A percentile compares a stretch with the other conserved stretches of the same genome.
Conservation (phyloP, 2,329 filamentous ascomycete genomes). For the Pyrenochaeta sp. region DNA sequence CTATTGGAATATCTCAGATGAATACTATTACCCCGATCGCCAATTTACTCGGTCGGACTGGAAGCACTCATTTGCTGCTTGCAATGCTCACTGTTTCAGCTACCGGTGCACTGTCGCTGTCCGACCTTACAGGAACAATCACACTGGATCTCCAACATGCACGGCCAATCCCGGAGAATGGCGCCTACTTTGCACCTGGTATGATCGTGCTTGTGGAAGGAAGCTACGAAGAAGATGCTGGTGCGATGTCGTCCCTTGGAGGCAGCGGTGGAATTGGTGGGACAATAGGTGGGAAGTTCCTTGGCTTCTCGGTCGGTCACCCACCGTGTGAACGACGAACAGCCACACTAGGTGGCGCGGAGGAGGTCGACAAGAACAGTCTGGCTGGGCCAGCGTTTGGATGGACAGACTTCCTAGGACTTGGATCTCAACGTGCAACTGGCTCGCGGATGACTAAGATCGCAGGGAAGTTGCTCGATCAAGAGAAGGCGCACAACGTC, state of each 20-base stretch:
- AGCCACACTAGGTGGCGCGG: constrained; percentile 76
- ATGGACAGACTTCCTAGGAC: constrained; percentile 95
- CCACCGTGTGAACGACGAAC: constrained; percentile 88
- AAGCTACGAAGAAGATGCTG: constrained; percentile 91
- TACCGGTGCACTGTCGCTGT: constrained; percentile 81
- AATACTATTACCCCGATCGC: constrained; percentile 88
- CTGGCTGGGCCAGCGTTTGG: constrained; percentile 68
- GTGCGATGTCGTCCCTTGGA: constrained; percentile 65
- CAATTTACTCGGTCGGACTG: constrained; percentile 78
- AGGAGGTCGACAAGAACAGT: constrained; percentile 52
- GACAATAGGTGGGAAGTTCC: constrained; percentile 89
- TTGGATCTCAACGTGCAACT: constrained; percentile 86
- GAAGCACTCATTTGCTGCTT: constrained; percentile 84
- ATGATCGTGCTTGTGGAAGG: constrained; percentile 97
- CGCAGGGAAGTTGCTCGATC: constrained; percentile 70
- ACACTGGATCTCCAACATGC: constrained; percentile 83
- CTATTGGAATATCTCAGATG: constrained; percentile 63
- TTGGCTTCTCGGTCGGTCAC: constrained; percentile 89
- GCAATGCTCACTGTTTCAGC: constrained; percentile 84
- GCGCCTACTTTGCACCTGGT: constrained; percentile 90
- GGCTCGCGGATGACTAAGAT: constrained; percentile 84
- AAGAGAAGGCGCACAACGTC: constrained; percentile 58
- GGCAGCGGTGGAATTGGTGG: constrained; percentile 85
- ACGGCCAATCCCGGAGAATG: constrained; percentile 81
- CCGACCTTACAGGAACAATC: constrained; percentile 89